Conservation (phyloP, 805 yeast species). For the Blastobotrys robertii region DNA sequence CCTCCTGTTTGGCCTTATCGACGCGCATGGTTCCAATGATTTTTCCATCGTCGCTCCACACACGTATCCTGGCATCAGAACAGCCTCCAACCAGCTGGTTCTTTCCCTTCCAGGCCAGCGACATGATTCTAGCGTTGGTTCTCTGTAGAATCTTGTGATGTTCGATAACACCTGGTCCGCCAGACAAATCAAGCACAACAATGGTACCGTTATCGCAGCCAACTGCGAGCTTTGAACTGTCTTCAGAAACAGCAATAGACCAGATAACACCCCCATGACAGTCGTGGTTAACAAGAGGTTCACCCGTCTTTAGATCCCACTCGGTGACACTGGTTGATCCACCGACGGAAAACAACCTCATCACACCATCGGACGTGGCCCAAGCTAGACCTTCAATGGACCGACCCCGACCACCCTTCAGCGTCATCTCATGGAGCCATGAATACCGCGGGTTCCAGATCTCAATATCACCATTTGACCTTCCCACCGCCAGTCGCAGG, state of each 20-base stretch:
- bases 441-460: slow-evolving; percentile 65
- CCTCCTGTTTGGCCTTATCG: slow-evolving; percentile 75
- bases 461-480: slow-evolving; percentile 91
- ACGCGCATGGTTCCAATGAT: slow-evolving; percentile 81
- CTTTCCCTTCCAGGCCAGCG: slow-evolving; percentile 65
- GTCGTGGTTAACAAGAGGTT: slow-evolving; percentile 66
- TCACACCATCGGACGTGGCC: slow-evolving; percentile 42
- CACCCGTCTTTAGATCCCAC: slow-evolving; percentile 74
- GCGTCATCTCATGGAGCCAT: slow-evolving; percentile 68
- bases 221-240: slow-evolving; percentile 59
- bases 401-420: slow-evolving; percentile 73
- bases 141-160: slow-evolving; percentile 68
- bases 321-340: slow-evolving; percentile 88
- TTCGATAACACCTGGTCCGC: slow-evolving; percentile 77
- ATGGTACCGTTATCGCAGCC: slow-evolving; percentile 96
- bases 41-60: slow-evolving; percentile 64
- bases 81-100: slow-evolving; percentile 80
- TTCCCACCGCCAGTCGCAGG: slow-evolving; percentile 78
- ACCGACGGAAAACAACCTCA: slow-evolving; percentile 84
- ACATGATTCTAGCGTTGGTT: slow-evolving; percentile 72
- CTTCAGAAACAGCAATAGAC: slow-evolving; percentile 64
- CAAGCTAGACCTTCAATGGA: slow-evolving; percentile 87
- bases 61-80: slow-evolving; percentile 84
- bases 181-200: slow-evolving; percentile 72
- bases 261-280: slow-evolving; percentile 92